Evolutionary conservation across 805 yeast genomes (phyloP).

Genomic region (Myxozyma nipponensis): DNA sequence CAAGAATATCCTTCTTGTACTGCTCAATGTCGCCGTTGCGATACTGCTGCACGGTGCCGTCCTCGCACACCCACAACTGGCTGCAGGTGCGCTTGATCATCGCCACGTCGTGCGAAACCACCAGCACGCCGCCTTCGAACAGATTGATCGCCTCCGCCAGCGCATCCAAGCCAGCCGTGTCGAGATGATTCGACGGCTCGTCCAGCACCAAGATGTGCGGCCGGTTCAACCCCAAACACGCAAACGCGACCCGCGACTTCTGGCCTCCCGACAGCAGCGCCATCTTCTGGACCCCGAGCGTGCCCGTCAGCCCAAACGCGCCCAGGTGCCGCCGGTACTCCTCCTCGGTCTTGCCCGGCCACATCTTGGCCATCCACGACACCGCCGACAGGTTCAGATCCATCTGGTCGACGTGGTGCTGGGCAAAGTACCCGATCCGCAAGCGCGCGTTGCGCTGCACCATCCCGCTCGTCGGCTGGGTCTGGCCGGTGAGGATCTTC

Average conservation of each 20-base stretch:
- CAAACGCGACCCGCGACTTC: slow-evolving; percentile 96
- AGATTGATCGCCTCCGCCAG: slow-evolving; percentile 80
- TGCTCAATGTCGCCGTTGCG: slow-evolving; percentile 74
- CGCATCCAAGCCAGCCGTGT: slow-evolving; percentile 97
- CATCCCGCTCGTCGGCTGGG: slow-evolving; percentile 71
- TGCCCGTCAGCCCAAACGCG: slow-evolving; percentile 94
- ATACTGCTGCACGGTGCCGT: slow-evolving; percentile 72
- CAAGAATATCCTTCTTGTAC: slow-evolving; percentile 83
- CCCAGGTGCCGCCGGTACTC: slow-evolving; percentile 96
- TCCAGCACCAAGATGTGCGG: slow-evolving; percentile 92
- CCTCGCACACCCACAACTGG: slow-evolving; percentile 94
- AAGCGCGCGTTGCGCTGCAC: slow-evolving; percentile 78
- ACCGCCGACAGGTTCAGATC: slow-evolving; percentile 82
- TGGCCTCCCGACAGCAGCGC: slow-evolving; percentile 93
- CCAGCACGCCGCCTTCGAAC: slow-evolving; percentile 91
- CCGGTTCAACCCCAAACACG: slow-evolving; percentile 81
- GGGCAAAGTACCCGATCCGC: slow-evolving; percentile 95
- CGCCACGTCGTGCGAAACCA: slow-evolving; percentile 97
- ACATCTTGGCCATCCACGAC: slow-evolving; percentile 84
- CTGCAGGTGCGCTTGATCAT: slow-evolving; percentile 85
- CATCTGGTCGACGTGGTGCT: slow-evolving; percentile 98
- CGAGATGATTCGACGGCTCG: slow-evolving; percentile 98
- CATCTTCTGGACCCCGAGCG: slow-evolving; percentile 89
- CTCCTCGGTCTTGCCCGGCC: slow-evolving; percentile 92
- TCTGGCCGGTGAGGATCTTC: slow-evolving; percentile 75